Evolutionary conservation across 1,284 basidiomycete species (phyloP).

Genomic region (Abortiporus biennis): DNA sequence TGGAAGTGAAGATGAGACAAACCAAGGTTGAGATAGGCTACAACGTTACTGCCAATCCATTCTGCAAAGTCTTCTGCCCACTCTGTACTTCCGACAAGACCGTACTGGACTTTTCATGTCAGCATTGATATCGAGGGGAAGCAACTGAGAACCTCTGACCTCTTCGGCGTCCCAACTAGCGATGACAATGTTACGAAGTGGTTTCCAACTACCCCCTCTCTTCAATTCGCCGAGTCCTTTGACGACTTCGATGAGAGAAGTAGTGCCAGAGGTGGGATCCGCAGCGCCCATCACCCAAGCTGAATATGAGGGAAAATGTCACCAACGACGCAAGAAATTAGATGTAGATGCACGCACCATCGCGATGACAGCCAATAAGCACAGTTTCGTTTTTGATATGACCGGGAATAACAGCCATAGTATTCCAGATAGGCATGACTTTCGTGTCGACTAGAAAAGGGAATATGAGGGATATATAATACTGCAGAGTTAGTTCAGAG

Average conservation of each 20-base stretch:
- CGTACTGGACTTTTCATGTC: constrained; percentile 46
- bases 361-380: constrained; percentile 82
- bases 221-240: constrained; percentile 73
- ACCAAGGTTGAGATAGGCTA: constrained; percentile 87
- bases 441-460: constrained; percentile 16
- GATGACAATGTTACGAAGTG: constrained; percentile 79
- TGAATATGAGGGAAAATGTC: background rate
- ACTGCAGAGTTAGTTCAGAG: constrained; percentile 6
- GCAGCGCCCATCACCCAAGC: constrained; percentile 63
- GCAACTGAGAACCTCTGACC: constrained; percentile 26
- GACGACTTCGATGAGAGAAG: constrained; percentile 76
- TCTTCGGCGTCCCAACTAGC: constrained; percentile 94
- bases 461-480: too few species aligned
- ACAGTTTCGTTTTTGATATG: constrained; percentile 84
- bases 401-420: constrained; percentile 87
- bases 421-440: constrained; percentile 83
- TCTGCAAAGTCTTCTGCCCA: constrained; percentile 86
- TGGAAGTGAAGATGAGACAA: constrained; percentile 16
- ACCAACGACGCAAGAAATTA: background rate
- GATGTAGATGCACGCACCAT: constrained; percentile 43
- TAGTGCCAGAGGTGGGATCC: constrained; percentile 86
- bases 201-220: constrained; percentile 79
- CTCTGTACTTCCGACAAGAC: constrained; percentile 84
- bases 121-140: background rate
- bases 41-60: constrained; percentile 74